phyloP scores from a whole-genome alignment of 129 eudicot species.

The Escallonia herrerae region DNA sequence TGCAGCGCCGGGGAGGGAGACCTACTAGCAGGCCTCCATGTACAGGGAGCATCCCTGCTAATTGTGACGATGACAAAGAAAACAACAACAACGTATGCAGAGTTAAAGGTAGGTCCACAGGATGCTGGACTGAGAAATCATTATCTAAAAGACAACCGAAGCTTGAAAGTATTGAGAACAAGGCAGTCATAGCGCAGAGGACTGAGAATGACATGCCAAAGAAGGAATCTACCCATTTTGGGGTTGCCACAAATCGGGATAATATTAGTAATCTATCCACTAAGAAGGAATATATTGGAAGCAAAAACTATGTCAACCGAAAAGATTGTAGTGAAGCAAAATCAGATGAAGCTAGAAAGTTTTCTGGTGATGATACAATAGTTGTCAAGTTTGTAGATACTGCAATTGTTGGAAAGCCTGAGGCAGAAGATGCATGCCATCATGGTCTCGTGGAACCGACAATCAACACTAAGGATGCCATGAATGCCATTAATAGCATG shows the following conservation, averaged over 20 bases:
- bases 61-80: slow-evolving; percentile 10
- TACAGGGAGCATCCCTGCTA: slow-evolving; percentile 7
- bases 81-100: slow-evolving; percentile 14
- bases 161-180: slow-evolving; percentile 14
- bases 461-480: slow-evolving; percentile 83
- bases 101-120: slow-evolving; percentile 10
- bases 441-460: slow-evolving; percentile 98
- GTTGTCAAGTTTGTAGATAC: slow-evolving; percentile 72
- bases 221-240: slow-evolving; percentile 2
- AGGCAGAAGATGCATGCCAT: slow-evolving; percentile 91
- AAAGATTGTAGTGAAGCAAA: slow-evolving; percentile 12
- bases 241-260: slow-evolving; percentile 2
- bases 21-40: slow-evolving; percentile 6
- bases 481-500: slow-evolving; percentile 89
- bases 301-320: slow-evolving; percentile 15
- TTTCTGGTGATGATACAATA: slow-evolving; percentile 57
- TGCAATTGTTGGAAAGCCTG: slow-evolving; percentile 65
- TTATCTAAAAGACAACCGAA: slow-evolving; percentile 14
- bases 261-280: neutral
- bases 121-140: slow-evolving; percentile 17
- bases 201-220: slow-evolving; percentile 8
- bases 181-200: slow-evolving; percentile 20
- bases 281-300: slow-evolving; percentile 9
- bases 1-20: slow-evolving; percentile 48
- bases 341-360: slow-evolving; percentile 21